phyloP scores from a whole-genome alignment of 192 early-diverging fungal species.

The Umbelopsis sp. region DNA sequence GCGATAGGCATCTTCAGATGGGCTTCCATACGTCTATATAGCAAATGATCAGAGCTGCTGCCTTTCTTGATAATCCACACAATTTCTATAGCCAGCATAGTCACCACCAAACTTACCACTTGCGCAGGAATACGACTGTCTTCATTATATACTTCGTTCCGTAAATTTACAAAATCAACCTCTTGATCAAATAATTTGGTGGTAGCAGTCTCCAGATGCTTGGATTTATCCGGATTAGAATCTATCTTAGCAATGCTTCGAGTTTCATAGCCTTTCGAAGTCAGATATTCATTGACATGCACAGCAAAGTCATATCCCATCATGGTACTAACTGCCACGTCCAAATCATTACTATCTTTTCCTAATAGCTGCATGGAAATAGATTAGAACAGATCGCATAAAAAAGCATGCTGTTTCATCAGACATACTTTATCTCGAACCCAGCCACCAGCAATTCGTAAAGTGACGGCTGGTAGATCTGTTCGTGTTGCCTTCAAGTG shows the following conservation, averaged over 20 bases:
- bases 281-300: constrained; percentile 67
- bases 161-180: constrained; percentile 95
- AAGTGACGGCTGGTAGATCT: constrained; percentile 53
- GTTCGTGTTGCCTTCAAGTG: constrained; percentile 50
- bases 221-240: constrained; percentile 91
- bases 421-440: constrained; percentile 88
- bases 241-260: constrained; percentile 80
- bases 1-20: constrained; percentile 86
- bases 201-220: constrained; percentile 98
- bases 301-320: constrained; percentile 90
- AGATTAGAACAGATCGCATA: too few relatives aligned
- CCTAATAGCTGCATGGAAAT: constrained; percentile 69
- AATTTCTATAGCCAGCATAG: background rate
- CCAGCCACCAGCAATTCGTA: constrained; percentile 98
- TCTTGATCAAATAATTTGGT: constrained; percentile 73
- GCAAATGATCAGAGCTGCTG: background rate
- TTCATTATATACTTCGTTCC: constrained; percentile 87
- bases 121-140: constrained; percentile 77
- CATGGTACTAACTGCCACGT: constrained; percentile 92
- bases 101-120: constrained; percentile 43
- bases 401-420: background rate
- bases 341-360: constrained; percentile 84
- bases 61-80: background rate
- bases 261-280: constrained; percentile 38
- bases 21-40: constrained; percentile 79